Conservation (phyloP, 768 basidiomycete genomes). For the Kwoniella bestiolae region DNA sequence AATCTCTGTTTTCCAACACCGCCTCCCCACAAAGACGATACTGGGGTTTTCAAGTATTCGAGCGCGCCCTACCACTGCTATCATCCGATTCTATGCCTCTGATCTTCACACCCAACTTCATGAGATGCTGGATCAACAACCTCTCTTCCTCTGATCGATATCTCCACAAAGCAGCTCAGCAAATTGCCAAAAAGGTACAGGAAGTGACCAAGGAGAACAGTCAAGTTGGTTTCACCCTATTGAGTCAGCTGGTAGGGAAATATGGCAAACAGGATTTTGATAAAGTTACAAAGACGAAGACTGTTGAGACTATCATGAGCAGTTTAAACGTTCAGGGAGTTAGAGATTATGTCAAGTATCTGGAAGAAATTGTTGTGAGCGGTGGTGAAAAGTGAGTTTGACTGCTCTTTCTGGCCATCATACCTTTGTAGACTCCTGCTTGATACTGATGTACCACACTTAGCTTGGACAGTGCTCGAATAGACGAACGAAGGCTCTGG, state of each 20-base stretch:
- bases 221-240: slow-evolving; percentile 77
- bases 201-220: slow-evolving; percentile 74
- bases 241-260: slow-evolving; percentile 80
- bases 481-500: slow-evolving; percentile 69
- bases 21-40: slow-evolving; percentile 87
- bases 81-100: slow-evolving; percentile 72
- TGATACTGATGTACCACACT: neutral
- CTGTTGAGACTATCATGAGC: slow-evolving; percentile 79
- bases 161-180: slow-evolving; percentile 82
- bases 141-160: slow-evolving; percentile 84
- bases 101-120: slow-evolving; percentile 91
- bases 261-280: slow-evolving; percentile 88
- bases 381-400: slow-evolving; percentile 59
- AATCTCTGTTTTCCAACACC: slow-evolving; percentile 80
- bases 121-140: slow-evolving; percentile 97
- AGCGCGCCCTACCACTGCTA: slow-evolving; percentile 73
- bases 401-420: neutral
- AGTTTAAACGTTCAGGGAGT: slow-evolving; percentile 76
- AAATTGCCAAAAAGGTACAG: slow-evolving; percentile 79
- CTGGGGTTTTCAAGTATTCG: slow-evolving; percentile 94
- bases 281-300: slow-evolving; percentile 87
- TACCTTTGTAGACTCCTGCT: neutral
- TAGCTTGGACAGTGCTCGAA: slow-evolving; percentile 47
- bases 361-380: slow-evolving; percentile 68
- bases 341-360: slow-evolving; percentile 72